Base-by-base conservation (phyloP, 177 flowering plant species). In the Telopea speciosissima region DNA sequence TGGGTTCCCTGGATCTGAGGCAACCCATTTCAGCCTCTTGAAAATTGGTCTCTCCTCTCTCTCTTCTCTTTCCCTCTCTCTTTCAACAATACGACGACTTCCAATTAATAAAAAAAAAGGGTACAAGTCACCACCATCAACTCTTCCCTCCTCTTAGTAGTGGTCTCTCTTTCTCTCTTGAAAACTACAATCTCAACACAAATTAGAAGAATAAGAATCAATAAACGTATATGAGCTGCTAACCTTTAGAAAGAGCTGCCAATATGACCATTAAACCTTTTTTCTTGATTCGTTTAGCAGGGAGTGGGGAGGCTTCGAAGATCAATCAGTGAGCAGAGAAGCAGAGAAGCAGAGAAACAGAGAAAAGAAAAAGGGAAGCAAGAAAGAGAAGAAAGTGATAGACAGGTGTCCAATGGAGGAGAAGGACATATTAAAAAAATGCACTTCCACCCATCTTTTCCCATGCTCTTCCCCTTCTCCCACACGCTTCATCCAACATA, bases 1-100 rank as follows among this genome's bases (percentile, higher is more conserved):
- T 73, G 71, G 79, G 80, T 83, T 79, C 83, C 91, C 87, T 80
- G 82, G 82, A 83, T 86, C 88, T 80, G 63, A 80, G 86, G 92
- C 81, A 82, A 85, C 70, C 79, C 74, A 81, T 78, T 77, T 63
- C 79, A 75, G 62, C 87, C 87, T 76, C 81, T 72, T 26, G n/a
- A 54, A 54, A 54, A 54, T 16, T 54, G 59, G 59, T 16, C 59
- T 54, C n/a, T 56, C 61, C n/a, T 8, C 24, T 54, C 59, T 16
- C n/a, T 56, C 23, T 56, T 56, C 40, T 33, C 40, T 33, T 33
- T 33, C n/a, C 61, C 61, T 21, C 24, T 19, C 61, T 56, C 23
- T 16, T 54, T 54, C 59, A 54, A 16, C n/a, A 54, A 54, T 5
- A 54, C 14, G 21, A 54, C 59, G 21, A 54, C 59, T 56, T 56